A percentile compares a stretch with the other conserved stretches of the same genome.
Evolutionary conservation across 106 monocot species (phyloP).

Genomic region (Dactylorhiza incarnata): DNA sequence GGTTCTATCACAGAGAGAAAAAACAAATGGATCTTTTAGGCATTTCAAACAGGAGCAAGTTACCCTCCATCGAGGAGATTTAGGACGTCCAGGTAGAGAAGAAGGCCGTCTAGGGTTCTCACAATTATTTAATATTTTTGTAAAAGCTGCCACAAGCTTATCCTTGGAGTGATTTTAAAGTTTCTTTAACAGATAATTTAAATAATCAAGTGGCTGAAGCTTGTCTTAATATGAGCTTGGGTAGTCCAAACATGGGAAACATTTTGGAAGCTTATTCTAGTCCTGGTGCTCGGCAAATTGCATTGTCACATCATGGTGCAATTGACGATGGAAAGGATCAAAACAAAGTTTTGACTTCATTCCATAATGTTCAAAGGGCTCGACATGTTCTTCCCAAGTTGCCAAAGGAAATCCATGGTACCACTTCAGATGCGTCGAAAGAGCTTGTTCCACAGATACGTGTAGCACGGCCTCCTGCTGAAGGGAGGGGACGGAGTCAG

Average conservation of each 20-base stretch:
- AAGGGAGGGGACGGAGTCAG: slow-evolving; percentile 78
- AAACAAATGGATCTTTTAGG: slow-evolving; percentile 28
- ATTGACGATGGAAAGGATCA: slow-evolving; percentile 46
- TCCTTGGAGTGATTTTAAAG: slow-evolving; percentile 25
- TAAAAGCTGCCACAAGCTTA: neutral
- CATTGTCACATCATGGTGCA: slow-evolving; percentile 15
- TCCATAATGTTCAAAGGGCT: slow-evolving; percentile 48
- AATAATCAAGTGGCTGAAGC: slow-evolving; percentile 27
- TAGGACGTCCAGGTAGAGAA: slow-evolving; percentile 22
- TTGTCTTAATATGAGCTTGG: slow-evolving; percentile 47
- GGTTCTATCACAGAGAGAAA: slow-evolving; percentile 23
- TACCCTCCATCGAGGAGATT: slow-evolving; percentile 26
- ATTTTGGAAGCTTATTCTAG: slow-evolving; percentile 23
- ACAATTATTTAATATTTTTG: neutral
- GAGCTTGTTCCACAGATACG: slow-evolving; percentile 52
- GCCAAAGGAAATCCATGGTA: slow-evolving; percentile 24
- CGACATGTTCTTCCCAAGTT: slow-evolving; percentile 44
- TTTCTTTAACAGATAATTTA: slow-evolving; percentile 19
- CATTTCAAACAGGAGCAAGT: slow-evolving; percentile 38
- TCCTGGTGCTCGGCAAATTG: slow-evolving; percentile 15
- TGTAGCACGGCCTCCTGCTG: slow-evolving; percentile 82
- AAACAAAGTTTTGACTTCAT: slow-evolving; percentile 21
- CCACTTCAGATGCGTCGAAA: slow-evolving; percentile 48
- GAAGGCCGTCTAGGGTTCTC: slow-evolving; percentile 20
- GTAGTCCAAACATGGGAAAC: slow-evolving; percentile 35